These are phyloP conservation scores for Paraglomus occultum DNA, from an alignment of 192 early-diverging fungal genomes.

Conservation along the genomic window DNA sequence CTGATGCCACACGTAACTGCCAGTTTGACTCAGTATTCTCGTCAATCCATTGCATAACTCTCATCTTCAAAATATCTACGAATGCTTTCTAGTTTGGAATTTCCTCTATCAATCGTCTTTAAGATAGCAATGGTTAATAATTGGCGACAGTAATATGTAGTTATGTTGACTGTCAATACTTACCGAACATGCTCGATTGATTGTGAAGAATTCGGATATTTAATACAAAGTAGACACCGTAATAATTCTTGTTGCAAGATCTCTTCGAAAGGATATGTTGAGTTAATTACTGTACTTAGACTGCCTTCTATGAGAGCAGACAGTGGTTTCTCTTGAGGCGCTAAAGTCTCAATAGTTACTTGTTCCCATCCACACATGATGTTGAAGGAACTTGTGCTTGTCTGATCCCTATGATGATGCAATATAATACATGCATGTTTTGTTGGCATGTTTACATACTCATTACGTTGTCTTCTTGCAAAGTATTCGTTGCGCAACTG, in stretches of 20 bases:
- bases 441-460: neutral
- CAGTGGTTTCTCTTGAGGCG: neutral
- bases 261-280: slow-evolving; percentile 24
- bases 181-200: slow-evolving; percentile 25
- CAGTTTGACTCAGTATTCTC: neutral
- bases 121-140: neutral
- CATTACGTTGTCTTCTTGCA: neutral
- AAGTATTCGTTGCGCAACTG: slow-evolving; percentile 24
- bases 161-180: neutral
- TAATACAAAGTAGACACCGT: slow-evolving; percentile 28
- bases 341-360: slow-evolving; percentile 26
- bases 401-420: slow-evolving; percentile 28
- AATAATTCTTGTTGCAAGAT: slow-evolving; percentile 22
- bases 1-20: slow-evolving; percentile 22
- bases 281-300: neutral
- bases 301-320: slow-evolving; percentile 14
- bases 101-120: neutral
- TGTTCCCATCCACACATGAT: slow-evolving; percentile 28
- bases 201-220: slow-evolving; percentile 11
- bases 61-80: neutral
- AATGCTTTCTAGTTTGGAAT: slow-evolving; percentile 1
- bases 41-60: slow-evolving; percentile 12
- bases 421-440: slow-evolving; percentile 30
- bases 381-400: slow-evolving; percentile 5
- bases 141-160: no score